Evolutionary conservation across 805 yeast genomes (phyloP).

Genomic region (Pichia nakasei): DNA sequence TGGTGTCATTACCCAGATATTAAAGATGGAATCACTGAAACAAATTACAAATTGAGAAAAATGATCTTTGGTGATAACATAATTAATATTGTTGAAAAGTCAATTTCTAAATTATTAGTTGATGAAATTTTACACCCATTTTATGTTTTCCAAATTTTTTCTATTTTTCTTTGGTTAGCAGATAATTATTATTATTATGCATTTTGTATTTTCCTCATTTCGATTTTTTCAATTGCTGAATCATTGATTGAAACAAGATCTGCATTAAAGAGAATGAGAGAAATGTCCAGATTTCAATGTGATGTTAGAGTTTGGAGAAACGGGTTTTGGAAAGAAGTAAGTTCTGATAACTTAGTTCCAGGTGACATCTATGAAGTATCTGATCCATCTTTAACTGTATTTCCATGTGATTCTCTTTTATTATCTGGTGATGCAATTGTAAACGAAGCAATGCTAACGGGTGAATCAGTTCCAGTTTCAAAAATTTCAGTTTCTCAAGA

Average conservation of each 20-base stretch:
- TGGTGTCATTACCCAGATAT: conserved; percentile 59
- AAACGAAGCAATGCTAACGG: conserved; percentile 97
- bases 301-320: conserved; percentile 85
- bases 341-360: conserved; percentile 77
- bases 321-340: conserved; percentile 82
- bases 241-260: conserved; percentile 80
- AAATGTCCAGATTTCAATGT: conserved; percentile 66
- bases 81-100: conserved; percentile 67
- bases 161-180: conserved; percentile 82
- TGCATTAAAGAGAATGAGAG: conserved; percentile 62
- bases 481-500: conserved; percentile 61
- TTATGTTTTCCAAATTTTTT: conserved; percentile 88
- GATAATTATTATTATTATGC: conserved; percentile 95
- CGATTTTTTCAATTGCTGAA: conserved; percentile 68
- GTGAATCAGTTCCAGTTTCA: conserved; percentile 95
- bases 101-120: conserved; percentile 52
- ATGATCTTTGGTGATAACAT: conserved; percentile 71
- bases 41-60: conserved; percentile 56
- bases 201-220: conserved; percentile 78
- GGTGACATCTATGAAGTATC: conserved; percentile 93
- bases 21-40: conserved; percentile 64
- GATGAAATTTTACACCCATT: conserved; percentile 95
- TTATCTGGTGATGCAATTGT: conserved; percentile 90
- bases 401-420: conserved; percentile 87
- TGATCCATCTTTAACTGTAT: conserved; percentile 62